phyloP scores from a whole-genome alignment of 805 yeast species.

The Candida namnaoensis region DNA sequence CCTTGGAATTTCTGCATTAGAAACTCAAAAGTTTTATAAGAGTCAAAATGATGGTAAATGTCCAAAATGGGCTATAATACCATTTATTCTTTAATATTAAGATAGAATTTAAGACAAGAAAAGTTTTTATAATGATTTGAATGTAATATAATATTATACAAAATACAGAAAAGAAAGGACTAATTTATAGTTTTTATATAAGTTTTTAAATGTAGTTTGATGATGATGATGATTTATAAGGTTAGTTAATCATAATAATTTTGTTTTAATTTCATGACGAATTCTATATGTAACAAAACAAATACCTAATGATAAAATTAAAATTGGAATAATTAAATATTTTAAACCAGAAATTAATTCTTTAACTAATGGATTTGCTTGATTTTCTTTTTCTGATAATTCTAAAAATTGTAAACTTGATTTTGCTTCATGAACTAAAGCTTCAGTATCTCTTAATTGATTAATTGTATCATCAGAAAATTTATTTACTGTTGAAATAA shows the following conservation, averaged over 20 bases:
- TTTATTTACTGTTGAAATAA: conserved; percentile 5
- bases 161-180: no score
- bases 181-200: no score
- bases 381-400: conserved; percentile 14
- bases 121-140: not conserved
- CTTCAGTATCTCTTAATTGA: conserved; percentile 16
- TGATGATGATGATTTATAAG: not conserved
- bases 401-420: conserved; percentile 11
- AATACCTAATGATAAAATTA: conserved; percentile 22
- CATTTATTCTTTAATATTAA: conserved; percentile 21
- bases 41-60: conserved; percentile 11
- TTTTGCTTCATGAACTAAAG: conserved; percentile 10
- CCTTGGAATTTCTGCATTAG: conserved; percentile 46
- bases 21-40: conserved; percentile 40
- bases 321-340: conserved; percentile 16
- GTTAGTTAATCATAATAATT: conserved; percentile 30
- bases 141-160: no score
- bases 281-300: conserved; percentile 41
- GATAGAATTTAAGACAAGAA: not conserved
- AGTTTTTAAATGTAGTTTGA: not conserved
- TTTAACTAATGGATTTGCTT: conserved; percentile 10
- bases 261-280: conserved; percentile 54
- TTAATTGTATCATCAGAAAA: conserved; percentile 12
- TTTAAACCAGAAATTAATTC: conserved; percentile 17
- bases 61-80: conserved; percentile 27